Evolutionary conservation across 352 stramenopile genomes (phyloP).

Genomic region (Elongisporangium prolatum): DNA sequence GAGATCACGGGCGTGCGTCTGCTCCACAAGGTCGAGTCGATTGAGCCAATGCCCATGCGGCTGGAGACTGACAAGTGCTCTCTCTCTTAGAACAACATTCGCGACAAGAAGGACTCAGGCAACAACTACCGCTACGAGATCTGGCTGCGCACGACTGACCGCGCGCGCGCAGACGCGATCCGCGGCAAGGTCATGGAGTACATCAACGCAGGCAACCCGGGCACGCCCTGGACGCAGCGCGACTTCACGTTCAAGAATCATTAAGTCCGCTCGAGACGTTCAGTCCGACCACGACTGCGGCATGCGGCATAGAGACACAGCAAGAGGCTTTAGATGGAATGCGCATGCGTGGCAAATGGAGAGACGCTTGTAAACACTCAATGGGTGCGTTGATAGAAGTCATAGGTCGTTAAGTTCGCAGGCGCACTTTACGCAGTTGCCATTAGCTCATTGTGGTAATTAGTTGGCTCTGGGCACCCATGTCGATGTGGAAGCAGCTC

Average conservation of each 20-base stretch:
- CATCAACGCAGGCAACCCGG: slow-evolving; percentile 57
- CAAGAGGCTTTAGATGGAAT: not conserved
- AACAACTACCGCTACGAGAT: slow-evolving; percentile 88
- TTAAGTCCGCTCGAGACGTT: slow-evolving; percentile 18
- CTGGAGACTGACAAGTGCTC: not conserved
- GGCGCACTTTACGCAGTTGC: not conserved
- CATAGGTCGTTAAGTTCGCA: not conserved
- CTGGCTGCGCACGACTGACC: slow-evolving; percentile 65
- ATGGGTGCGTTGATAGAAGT: not conserved
- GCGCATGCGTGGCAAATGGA: not conserved
- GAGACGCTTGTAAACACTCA: not conserved
- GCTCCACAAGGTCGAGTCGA: slow-evolving; percentile 77
- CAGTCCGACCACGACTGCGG: not conserved
- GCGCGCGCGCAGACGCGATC: slow-evolving; percentile 67
- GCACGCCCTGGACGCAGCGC: slow-evolving; percentile 38
- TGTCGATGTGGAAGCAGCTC: slow-evolving; percentile 64
- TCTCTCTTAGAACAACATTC: slow-evolving; percentile 55
- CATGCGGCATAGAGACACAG: not conserved
- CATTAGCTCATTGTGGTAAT: not conserved
- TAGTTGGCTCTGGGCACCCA: not conserved
- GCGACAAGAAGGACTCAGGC: slow-evolving; percentile 73
- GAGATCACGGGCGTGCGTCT: slow-evolving; percentile 90
- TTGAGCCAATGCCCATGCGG: not conserved
- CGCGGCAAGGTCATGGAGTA: slow-evolving; percentile 60
- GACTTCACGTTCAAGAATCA: slow-evolving; percentile 84